These are phyloP conservation scores for Senna siamea DNA, from an alignment of 306 rosid genomes.

Conservation along the genomic window DNA sequence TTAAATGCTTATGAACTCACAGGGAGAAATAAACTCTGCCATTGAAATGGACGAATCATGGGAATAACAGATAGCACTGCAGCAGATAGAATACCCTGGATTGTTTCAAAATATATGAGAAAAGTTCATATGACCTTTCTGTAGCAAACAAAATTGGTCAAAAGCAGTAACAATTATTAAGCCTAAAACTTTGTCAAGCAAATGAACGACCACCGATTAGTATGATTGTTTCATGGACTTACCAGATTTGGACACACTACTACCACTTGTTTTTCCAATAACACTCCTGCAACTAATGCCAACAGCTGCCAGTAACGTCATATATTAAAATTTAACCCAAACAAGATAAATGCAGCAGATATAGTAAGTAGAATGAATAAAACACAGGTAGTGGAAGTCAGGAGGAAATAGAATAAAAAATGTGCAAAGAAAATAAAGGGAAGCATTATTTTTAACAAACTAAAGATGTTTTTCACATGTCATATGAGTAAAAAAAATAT, in stretches of 20 bases:
- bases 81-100: slow-evolving; percentile 92
- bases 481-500: not conserved
- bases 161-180: slow-evolving; percentile 9
- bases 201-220: slow-evolving; percentile 21
- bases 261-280: slow-evolving; percentile 88
- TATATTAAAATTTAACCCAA: slow-evolving; percentile 26
- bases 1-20: slow-evolving; percentile 57
- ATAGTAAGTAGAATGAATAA: not conserved
- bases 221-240: slow-evolving; percentile 39
- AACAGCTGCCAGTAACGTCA: slow-evolving; percentile 64
- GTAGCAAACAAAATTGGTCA: slow-evolving; percentile 20
- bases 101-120: slow-evolving; percentile 43
- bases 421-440: not conserved
- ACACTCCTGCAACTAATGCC: slow-evolving; percentile 71
- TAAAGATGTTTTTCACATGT: not conserved
- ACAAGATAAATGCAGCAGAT: slow-evolving; percentile 24
- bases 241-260: slow-evolving; percentile 80
- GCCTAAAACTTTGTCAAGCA: slow-evolving; percentile 38
- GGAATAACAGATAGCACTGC: slow-evolving; percentile 77
- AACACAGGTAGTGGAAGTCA: slow-evolving; percentile 6
- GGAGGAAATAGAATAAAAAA: not conserved
- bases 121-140: slow-evolving; percentile 6
- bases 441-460: slow-evolving; percentile 4
- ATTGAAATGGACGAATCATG: slow-evolving; percentile 92
- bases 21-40: slow-evolving; percentile 97